Evolutionary conservation across 176 grass and related monocot species (phyloP).

Genomic region (Elymus sibiricus): DNA sequence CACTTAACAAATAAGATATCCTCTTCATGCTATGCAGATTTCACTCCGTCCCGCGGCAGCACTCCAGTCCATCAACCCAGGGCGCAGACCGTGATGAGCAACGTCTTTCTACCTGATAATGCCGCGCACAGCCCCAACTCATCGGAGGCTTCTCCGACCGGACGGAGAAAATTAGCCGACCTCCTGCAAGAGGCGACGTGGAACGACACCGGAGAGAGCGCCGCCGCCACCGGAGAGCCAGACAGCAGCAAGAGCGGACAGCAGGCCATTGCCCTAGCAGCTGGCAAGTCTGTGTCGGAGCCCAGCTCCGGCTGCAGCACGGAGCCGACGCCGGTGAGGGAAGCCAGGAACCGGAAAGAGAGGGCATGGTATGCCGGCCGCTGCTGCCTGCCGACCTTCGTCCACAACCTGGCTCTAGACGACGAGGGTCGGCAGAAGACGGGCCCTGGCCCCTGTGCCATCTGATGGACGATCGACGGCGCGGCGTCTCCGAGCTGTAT

Average conservation of each 20-base stretch:
- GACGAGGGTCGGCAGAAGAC: conserved; percentile 64
- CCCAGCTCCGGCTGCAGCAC: conserved; percentile 38
- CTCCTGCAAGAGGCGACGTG: conserved; percentile 63
- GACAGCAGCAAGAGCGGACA: conserved; percentile 22
- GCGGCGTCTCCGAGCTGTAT: conserved; percentile 1
- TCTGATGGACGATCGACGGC: conserved; percentile 15
- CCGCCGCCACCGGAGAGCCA: not conserved
- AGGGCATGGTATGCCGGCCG: conserved; percentile 42
- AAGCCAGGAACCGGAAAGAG: conserved; percentile 46
- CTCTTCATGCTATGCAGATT: conserved; percentile 47
- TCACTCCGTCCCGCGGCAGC: conserved; percentile 87
- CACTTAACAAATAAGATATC: not conserved
- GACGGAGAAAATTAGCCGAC: conserved; percentile 65
- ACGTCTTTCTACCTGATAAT: conserved; percentile 32
- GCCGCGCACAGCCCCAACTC: conserved; percentile 32
- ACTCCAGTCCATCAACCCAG: conserved; percentile 65
- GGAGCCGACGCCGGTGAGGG: conserved; percentile 10
- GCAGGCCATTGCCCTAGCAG: conserved; percentile 4
- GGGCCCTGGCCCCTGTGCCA: conserved; percentile 45
- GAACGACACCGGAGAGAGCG: conserved; percentile 20
- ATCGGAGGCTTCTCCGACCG: conserved; percentile 75
- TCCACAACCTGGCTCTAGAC: conserved; percentile 49
- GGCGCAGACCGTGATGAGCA: conserved; percentile 37
- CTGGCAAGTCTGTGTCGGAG: conserved; percentile 20
- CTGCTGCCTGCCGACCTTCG: conserved; percentile 74